These are phyloP conservation scores for Podaxis sp. DNA, from an alignment of 768 basidiomycete genomes.

Conservation along the genomic window DNA sequence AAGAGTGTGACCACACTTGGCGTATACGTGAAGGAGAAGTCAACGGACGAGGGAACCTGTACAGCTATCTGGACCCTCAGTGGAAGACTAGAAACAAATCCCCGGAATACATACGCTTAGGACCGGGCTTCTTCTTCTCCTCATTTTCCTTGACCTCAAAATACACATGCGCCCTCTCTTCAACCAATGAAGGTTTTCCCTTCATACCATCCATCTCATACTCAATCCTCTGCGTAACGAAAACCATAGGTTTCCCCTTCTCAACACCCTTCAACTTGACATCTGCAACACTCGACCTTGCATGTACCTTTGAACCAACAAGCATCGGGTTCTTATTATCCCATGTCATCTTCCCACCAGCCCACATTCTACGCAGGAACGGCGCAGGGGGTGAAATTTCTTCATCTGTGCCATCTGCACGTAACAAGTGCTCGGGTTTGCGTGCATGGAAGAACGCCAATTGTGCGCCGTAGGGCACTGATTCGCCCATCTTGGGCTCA, in stretches of 20 bases:
- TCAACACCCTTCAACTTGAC: constrained; percentile 69
- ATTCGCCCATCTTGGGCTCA: constrained; percentile 37
- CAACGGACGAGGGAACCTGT: constrained; percentile 43
- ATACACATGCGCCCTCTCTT: constrained; percentile 73
- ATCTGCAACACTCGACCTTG: constrained; percentile 44
- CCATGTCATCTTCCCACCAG: constrained; percentile 69
- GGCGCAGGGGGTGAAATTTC: constrained; percentile 72
- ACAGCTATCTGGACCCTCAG: constrained; percentile 35
- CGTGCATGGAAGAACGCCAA: constrained; percentile 74
- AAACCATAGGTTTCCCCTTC: constrained; percentile 64
- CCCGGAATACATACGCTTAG: neutral
- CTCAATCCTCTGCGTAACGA: constrained; percentile 66
- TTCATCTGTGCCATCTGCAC: constrained; percentile 70
- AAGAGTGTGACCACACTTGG: constrained; percentile 75
- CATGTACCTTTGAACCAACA: constrained; percentile 51
- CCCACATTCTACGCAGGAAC: constrained; percentile 83
- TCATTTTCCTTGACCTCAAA: constrained; percentile 22
- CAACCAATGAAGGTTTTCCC: constrained; percentile 46
- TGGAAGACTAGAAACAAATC: no score
- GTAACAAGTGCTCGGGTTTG: constrained; percentile 52
- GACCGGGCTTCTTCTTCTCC: constrained; percentile 13
- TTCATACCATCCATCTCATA: constrained; percentile 41
- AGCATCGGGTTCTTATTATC: constrained; percentile 43
- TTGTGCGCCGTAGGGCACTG: constrained; percentile 63
- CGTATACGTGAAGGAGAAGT: constrained; percentile 64